Evolutionary conservation across 1,139 yeast genomes (phyloP), one percentile per base, ranked within the genome.

Genomic region (Kurtzmaniella quercitrusa): DNA sequence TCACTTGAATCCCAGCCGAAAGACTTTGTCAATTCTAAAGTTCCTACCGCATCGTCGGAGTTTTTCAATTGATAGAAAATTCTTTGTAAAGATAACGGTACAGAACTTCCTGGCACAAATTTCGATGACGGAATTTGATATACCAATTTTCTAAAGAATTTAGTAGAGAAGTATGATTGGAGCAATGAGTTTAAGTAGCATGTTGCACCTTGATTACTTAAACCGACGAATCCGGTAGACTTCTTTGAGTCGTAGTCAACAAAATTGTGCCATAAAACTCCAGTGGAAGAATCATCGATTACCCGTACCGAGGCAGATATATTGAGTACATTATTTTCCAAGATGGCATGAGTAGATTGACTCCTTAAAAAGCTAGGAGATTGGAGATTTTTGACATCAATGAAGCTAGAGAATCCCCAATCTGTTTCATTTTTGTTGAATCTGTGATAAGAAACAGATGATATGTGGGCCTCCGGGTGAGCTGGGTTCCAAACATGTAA

Each of bases 1-100:
- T 93, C 98, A 9, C 84, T 84, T 8, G 89, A 78, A 59, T 91
- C 96, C 99, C 99, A 93, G 9, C 99, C 98, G 70, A 93, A 93
- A 0, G 98, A 84, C 48, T 80, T 79, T 0, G 98, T 93, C 45
- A 93, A 71, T 57, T 88, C 96, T 50, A 80, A 62, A 0, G 99
- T 93, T 45, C 88, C 94, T 3, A 91, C 82, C 0, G 97, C 88
- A 20, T 78, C 80, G 17, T 72, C 66, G 0, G 96, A 84, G 3
- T 82, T 82, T 51, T 85, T 82, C 50, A 93, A 70, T 49, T 80
- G 79, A 58, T 88, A 91, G 55, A 93, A 93, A 23, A 91, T 78
- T 50, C 96, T 76, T 59, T 94, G 99, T 40, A 93, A 69, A 0
- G 97, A 93, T 20, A 87, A 67, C 0, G 96, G 84, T 2, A 91